Evolutionary conservation across 495 filamentous ascomycete genomes (phyloP).

Genomic region (Pseudotulostoma volvatum): DNA sequence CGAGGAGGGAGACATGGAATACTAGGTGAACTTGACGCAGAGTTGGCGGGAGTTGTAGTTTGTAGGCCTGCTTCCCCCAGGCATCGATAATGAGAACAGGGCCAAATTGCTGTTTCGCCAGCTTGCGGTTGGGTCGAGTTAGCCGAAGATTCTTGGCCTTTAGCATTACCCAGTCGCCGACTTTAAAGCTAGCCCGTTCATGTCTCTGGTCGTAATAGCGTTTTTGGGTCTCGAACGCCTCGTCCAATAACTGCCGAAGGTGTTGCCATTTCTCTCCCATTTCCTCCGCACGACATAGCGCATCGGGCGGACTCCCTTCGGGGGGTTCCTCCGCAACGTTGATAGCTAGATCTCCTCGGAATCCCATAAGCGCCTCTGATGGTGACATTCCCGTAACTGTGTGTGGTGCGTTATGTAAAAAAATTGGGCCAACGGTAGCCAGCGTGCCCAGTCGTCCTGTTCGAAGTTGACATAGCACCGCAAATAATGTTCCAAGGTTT

Average conservation of each 20-base stretch:
- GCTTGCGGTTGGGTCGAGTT: no score
- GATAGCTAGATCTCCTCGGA: not conserved
- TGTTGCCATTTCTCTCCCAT: not conserved
- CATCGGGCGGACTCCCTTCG: not conserved
- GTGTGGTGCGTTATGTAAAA: not conserved
- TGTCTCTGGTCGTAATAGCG: not conserved
- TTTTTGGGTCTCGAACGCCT: not conserved
- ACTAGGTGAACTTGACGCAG: no score
- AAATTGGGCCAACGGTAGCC: conserved; percentile 7
- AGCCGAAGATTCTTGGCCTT: not conserved
- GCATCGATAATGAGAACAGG: no score
- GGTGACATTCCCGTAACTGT: not conserved
- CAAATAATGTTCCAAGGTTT: conserved; percentile 10
- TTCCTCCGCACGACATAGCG: not conserved
- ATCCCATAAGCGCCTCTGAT: not conserved
- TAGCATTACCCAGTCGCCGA: not conserved
- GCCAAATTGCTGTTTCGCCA: no score
- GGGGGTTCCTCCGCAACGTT: not conserved
- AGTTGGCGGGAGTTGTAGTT: no score
- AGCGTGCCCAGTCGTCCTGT: conserved; percentile 8
- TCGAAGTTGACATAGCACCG: conserved; percentile 8
- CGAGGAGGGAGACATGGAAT: not conserved
- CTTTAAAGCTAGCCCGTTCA: not conserved
- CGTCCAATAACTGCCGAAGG: not conserved
- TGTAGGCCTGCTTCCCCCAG: no score